Evolutionary conservation across 345 rosid species (phyloP).

Genomic region (Mercurialis annua): DNA sequence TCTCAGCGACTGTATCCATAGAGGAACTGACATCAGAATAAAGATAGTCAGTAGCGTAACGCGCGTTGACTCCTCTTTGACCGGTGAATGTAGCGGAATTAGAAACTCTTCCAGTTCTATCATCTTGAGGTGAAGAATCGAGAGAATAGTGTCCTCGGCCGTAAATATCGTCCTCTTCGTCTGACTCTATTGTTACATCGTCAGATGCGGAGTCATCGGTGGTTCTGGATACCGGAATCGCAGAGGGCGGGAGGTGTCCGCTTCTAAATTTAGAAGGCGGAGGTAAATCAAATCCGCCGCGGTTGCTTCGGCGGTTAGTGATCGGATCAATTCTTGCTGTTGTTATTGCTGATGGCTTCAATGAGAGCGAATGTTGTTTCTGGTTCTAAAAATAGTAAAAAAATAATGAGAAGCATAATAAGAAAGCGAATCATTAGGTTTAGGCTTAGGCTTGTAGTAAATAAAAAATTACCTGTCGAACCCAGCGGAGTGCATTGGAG

Average conservation of each 20-base stretch:
- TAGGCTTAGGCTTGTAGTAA: too few relatives aligned
- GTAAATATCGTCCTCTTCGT: constrained; percentile 19
- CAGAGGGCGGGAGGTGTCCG: constrained; percentile 50
- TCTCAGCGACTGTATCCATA: constrained; percentile 54
- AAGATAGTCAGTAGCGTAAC: constrained; percentile 43
- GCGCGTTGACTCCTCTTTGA: constrained; percentile 9
- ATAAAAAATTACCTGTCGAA: constrained; percentile 34
- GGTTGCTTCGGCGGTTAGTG: constrained; percentile 31
- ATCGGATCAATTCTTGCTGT: constrained; percentile 37
- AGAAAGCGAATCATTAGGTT: not conserved
- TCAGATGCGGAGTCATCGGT: constrained; percentile 25
- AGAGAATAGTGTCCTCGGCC: constrained; percentile 17
- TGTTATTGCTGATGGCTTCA: constrained; percentile 39
- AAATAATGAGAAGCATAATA: not conserved
- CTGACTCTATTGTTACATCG: constrained; percentile 17
- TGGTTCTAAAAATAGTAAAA: constrained; percentile 18
- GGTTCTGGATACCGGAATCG: constrained; percentile 45
- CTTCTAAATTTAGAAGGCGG: constrained; percentile 58
- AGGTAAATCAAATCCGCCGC: constrained; percentile 46
- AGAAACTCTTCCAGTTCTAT: constrained; percentile 14
- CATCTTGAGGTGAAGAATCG: constrained; percentile 25
- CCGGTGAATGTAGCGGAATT: not conserved
- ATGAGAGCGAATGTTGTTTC: constrained; percentile 37
- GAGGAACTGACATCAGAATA: constrained; percentile 89
- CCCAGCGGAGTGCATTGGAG: constrained; percentile 46